Percentiles rank a stretch among this genome's conserved stretches.
phyloP scores from a whole-genome alignment of 768 basidiomycete species.

The Macrolepiota albuminosa region DNA sequence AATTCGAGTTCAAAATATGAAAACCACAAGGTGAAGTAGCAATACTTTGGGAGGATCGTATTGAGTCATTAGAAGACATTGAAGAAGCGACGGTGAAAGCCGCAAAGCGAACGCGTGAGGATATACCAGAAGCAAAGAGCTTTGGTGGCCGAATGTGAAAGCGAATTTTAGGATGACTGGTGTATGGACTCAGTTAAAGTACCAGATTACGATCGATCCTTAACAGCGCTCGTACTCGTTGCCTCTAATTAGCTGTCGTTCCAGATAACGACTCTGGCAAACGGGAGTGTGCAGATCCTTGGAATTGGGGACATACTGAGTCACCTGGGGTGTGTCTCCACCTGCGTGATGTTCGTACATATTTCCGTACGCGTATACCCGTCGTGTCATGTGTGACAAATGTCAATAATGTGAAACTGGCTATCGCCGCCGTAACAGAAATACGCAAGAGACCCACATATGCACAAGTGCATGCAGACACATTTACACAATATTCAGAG shows the following conservation, averaged over 20 bases:
- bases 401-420: slow-evolving; percentile 10
- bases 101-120: not conserved
- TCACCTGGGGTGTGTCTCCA: not conserved
- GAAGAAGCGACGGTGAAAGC: not conserved
- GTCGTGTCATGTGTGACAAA: slow-evolving; percentile 9
- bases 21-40: not conserved
- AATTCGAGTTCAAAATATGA: not conserved
- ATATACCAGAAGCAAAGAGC: not conserved
- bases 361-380: not conserved
- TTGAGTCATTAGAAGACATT: slow-evolving; percentile 1
- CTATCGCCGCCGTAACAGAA: not conserved
- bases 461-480: not conserved
- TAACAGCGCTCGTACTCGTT: not conserved
- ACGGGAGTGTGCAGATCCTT: slow-evolving; percentile 6
- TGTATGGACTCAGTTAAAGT: not conserved
- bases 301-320: not conserved
- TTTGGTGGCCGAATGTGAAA: not conserved
- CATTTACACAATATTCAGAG: not conserved
- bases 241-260: slow-evolving; percentile 2
- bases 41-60: not conserved
- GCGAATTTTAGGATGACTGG: slow-evolving; percentile 3
- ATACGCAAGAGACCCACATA: not conserved
- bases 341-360: slow-evolving; percentile 4
- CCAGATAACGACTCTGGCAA: slow-evolving; percentile 9
- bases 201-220: not conserved